Evolutionary conservation across 768 basidiomycete species (phyloP).

Genomic region (Lentinula raphanica): DNA sequence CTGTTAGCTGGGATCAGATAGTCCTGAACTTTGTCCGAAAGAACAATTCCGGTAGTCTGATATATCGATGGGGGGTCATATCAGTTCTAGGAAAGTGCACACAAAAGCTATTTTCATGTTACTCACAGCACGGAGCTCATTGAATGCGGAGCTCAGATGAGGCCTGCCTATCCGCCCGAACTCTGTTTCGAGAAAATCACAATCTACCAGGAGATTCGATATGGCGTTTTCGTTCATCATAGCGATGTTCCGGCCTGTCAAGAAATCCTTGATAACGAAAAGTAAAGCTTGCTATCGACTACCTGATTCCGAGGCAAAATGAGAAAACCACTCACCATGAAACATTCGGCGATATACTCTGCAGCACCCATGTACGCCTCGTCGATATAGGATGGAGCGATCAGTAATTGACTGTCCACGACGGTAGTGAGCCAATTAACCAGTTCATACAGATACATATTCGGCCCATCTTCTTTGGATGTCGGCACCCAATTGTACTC

Average conservation of each 20-base stretch:
- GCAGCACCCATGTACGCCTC: slow-evolving; percentile 86
- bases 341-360: slow-evolving; percentile 78
- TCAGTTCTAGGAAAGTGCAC: background rate
- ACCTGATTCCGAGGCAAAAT: background rate
- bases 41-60: slow-evolving; percentile 68
- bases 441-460: slow-evolving; percentile 92
- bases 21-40: slow-evolving; percentile 70
- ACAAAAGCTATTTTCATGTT: background rate
- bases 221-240: slow-evolving; percentile 88
- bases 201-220: slow-evolving; percentile 78
- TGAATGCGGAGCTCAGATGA: slow-evolving; percentile 67
- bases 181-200: slow-evolving; percentile 86
- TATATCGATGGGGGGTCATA: slow-evolving; percentile 10
- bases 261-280: slow-evolving; percentile 54
- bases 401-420: slow-evolving; percentile 73
- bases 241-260: slow-evolving; percentile 68
- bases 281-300: slow-evolving; percentile 6
- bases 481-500: slow-evolving; percentile 92
- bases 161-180: slow-evolving; percentile 69
- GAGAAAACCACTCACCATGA: slow-evolving; percentile 61
- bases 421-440: slow-evolving; percentile 96
- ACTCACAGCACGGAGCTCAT: slow-evolving; percentile 74
- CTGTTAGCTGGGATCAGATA: slow-evolving; percentile 71
- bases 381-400: slow-evolving; percentile 83
- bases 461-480: slow-evolving; percentile 67